Evolutionary conservation across 805 yeast genomes (phyloP).

Genomic region (Starmerella apis): DNA sequence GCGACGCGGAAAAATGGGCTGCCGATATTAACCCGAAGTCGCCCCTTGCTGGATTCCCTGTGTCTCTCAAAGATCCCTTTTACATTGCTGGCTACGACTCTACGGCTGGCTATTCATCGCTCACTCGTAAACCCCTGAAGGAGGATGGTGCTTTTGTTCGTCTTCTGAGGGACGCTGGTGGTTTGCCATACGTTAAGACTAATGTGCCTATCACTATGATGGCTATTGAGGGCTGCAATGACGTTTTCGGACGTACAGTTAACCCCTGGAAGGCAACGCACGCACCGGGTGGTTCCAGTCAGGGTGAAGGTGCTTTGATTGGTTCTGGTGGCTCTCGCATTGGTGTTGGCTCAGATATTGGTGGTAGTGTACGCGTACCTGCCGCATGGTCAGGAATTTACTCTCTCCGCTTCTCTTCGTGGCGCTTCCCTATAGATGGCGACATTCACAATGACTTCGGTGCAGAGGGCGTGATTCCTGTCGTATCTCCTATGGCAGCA

Average conservation of each 20-base stretch:
- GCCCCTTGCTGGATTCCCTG: slow-evolving; percentile 54
- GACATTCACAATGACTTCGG: slow-evolving; percentile 37
- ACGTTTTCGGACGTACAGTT: slow-evolving; percentile 41
- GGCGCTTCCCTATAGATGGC: slow-evolving; percentile 39
- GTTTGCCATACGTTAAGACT: slow-evolving; percentile 47
- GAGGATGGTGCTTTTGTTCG: slow-evolving; percentile 37
- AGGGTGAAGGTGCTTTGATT: slow-evolving; percentile 44
- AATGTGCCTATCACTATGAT: slow-evolving; percentile 48
- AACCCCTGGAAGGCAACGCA: slow-evolving; percentile 42
- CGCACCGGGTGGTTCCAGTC: slow-evolving; percentile 46
- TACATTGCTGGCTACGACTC: slow-evolving; percentile 43
- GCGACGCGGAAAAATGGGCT: slow-evolving; percentile 58
- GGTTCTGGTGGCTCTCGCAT: slow-evolving; percentile 40
- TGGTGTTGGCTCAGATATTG: slow-evolving; percentile 49
- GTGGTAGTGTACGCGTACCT: slow-evolving; percentile 48
- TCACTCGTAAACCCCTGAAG: slow-evolving; percentile 35
- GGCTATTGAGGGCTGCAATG: slow-evolving; percentile 48
- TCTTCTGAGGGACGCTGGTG: slow-evolving; percentile 43
- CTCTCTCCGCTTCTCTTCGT: slow-evolving; percentile 42
- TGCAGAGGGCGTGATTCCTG: slow-evolving; percentile 34
- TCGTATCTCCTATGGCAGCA: slow-evolving; percentile 36
- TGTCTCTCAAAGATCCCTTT: slow-evolving; percentile 52
- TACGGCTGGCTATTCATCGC: slow-evolving; percentile 41
- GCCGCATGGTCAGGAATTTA: slow-evolving; percentile 45
- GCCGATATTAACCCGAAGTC: slow-evolving; percentile 44